phyloP scores from a whole-genome alignment of 768 basidiomycete genomes.

The Pleurotus djamor region DNA sequence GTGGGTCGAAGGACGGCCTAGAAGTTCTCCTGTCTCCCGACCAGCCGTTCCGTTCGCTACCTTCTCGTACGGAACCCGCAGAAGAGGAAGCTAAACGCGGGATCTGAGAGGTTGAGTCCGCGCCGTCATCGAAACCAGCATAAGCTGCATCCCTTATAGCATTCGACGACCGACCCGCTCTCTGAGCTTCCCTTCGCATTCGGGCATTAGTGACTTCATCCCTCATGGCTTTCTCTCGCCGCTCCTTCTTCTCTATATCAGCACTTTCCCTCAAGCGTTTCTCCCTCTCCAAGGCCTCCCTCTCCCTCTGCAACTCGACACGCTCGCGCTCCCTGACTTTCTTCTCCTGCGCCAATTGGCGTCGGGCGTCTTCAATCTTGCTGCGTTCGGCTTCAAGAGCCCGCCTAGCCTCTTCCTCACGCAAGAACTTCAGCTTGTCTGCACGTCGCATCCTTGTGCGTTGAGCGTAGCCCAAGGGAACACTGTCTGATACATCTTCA shows the following conservation, averaged over 20 bases:
- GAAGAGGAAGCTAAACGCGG: conserved; percentile 28
- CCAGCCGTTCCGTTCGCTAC: conserved; percentile 3
- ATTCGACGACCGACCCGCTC: conserved; percentile 40
- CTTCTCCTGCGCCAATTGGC: conserved; percentile 39
- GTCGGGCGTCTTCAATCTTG: conserved; percentile 40
- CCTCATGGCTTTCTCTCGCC: not conserved
- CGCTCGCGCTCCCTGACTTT: conserved; percentile 42
- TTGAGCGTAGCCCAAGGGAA: conserved; percentile 69
- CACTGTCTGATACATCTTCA: conserved; percentile 63
- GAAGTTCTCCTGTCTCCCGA: not conserved
- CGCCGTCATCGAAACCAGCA: not conserved
- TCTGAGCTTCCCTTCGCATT: conserved; percentile 54
- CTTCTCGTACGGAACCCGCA: conserved; percentile 15
- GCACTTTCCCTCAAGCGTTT: conserved; percentile 45
- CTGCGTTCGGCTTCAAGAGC: conserved; percentile 42
- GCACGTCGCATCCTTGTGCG: conserved; percentile 72
- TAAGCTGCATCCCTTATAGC: conserved; percentile 18
- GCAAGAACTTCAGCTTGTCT: conserved; percentile 68
- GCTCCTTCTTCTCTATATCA: conserved; percentile 1
- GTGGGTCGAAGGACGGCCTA: not conserved
- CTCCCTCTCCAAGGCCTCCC: conserved; percentile 43
- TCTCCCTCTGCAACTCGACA: conserved; percentile 49
- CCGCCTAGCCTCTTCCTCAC: conserved; percentile 55
- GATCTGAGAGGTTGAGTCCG: conserved; percentile 3
- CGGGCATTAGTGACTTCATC: conserved; percentile 65